These are phyloP conservation scores for Sclerotiophoma versabilis DNA, from an alignment of 2,329 filamentous ascomycete genomes.

Conservation along the genomic window DNA sequence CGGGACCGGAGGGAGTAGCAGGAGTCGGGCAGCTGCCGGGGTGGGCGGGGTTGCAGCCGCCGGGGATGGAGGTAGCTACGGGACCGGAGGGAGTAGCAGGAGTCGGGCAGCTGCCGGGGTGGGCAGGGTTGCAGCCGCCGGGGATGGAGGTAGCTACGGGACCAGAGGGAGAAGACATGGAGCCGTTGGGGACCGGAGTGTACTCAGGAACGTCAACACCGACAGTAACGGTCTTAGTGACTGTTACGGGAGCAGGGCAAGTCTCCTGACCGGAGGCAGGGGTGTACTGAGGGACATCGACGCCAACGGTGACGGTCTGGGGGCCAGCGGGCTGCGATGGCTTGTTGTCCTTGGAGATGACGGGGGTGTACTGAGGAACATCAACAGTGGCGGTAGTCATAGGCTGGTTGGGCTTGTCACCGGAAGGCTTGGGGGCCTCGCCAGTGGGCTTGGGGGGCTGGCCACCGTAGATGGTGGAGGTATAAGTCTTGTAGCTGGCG, in stretches of 20 bases:
- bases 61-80: background rate
- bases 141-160: background rate
- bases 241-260: conserved; percentile 41
- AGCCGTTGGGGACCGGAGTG: too few relatives aligned
- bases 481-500: conserved; percentile 40
- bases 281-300: conserved; percentile 19
- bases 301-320: conserved; percentile 23
- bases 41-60: conserved; percentile 3
- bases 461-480: conserved; percentile 35
- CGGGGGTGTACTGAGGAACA: conserved; percentile 9
- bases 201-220: conserved; percentile 17
- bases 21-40: background rate
- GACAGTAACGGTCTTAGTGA: conserved; percentile 29
- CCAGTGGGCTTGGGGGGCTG: conserved; percentile 23
- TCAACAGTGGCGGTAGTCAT: conserved; percentile 3
- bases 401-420: background rate
- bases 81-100: background rate
- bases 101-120: background rate
- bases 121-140: conserved; percentile 1
- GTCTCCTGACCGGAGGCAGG: conserved; percentile 14
- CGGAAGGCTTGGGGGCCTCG: conserved; percentile 18
- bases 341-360: background rate
- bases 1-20: background rate
- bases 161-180: background rate
- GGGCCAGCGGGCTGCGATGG: conserved; percentile 33